Conservation (phyloP, 257 asterid species). For the Capsicum chinense region DNA sequence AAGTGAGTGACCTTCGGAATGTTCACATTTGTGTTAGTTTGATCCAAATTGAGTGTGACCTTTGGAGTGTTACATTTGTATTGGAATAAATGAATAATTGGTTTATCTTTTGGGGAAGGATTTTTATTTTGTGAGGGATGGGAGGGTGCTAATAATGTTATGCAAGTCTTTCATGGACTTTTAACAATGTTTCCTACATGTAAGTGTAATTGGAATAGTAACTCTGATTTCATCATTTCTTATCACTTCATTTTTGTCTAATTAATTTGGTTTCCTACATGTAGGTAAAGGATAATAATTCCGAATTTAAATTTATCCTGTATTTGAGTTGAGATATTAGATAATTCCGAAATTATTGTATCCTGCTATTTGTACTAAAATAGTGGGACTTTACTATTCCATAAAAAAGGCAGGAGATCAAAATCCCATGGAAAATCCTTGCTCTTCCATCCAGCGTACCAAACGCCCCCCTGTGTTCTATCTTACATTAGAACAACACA, state of each 20-base stretch:
- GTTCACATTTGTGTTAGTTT: neutral
- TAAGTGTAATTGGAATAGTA: neutral
- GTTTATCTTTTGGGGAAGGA: neutral
- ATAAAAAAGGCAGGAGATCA: too few relatives aligned
- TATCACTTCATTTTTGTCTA: neutral
- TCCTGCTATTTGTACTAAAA: too few relatives aligned
- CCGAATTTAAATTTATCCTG: too few relatives aligned
- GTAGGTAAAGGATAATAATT: too few relatives aligned
- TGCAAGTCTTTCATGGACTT: neutral
- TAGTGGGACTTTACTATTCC: too few relatives aligned
- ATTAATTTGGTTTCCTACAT: conserved; percentile 6
- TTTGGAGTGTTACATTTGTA: neutral
- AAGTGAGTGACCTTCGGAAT: neutral
- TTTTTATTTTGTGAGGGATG: neutral
- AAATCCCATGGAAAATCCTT: too few relatives aligned
- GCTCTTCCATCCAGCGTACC: too few relatives aligned
- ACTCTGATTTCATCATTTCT: neutral
- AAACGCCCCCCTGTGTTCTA: too few relatives aligned
- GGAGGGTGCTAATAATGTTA: neutral
- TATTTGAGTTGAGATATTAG: too few relatives aligned
- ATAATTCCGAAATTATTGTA: too few relatives aligned
- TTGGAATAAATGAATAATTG: conserved; percentile 3
- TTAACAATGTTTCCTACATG: neutral
- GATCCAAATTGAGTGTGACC: neutral
- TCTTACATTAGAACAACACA: neutral